Conservation (phyloP, 2,329 filamentous ascomycete species). For the Nothophaeocryptopus gaeumannii region DNA sequence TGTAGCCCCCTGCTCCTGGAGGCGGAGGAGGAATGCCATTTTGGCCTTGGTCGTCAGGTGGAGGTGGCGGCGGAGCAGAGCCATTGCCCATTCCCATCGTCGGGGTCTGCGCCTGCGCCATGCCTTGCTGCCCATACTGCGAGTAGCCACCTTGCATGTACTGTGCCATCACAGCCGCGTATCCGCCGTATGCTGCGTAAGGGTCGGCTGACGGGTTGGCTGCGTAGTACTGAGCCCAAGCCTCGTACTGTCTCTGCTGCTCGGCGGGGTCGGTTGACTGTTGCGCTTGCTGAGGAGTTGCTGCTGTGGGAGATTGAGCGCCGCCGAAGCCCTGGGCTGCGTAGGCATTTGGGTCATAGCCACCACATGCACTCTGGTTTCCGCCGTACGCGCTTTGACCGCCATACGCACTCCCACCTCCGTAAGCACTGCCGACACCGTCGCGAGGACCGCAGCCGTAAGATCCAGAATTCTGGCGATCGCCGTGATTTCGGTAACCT, state of each 20-base stretch:
- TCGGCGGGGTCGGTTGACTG: constrained; percentile 27
- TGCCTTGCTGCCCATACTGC: constrained; percentile 3
- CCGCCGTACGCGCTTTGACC: constrained; percentile 24
- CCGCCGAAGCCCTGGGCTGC: constrained; percentile 23
- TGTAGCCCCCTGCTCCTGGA: constrained; percentile 12
- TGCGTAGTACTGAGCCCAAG: constrained; percentile 79
- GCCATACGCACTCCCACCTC: constrained; percentile 19
- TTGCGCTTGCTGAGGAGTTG: constrained; percentile 32
- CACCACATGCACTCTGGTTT: constrained; percentile 15
- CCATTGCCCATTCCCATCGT: constrained; percentile 3
- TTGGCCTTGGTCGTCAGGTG: constrained; percentile 4
- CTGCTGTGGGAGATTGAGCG: constrained; percentile 33
- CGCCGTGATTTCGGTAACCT: constrained; percentile 39
- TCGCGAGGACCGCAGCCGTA: constrained; percentile 39
- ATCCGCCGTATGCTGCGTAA: constrained; percentile 88
- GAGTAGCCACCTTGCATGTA: constrained; percentile 20
- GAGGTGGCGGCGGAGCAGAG: constrained; percentile 10
- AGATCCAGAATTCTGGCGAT: constrained; percentile 34
- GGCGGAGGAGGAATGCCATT: constrained; percentile 10
- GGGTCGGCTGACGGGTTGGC: constrained; percentile 81
- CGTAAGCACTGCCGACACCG: constrained; percentile 39
- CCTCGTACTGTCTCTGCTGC: constrained; percentile 38
- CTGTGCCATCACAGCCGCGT: constrained; percentile 25
- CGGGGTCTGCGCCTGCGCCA: constrained; percentile 6
- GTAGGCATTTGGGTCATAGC: constrained; percentile 12